These are phyloP conservation scores for Tulasnella sp. DNA, from an alignment of 768 basidiomycete species.

Conservation along the genomic window DNA sequence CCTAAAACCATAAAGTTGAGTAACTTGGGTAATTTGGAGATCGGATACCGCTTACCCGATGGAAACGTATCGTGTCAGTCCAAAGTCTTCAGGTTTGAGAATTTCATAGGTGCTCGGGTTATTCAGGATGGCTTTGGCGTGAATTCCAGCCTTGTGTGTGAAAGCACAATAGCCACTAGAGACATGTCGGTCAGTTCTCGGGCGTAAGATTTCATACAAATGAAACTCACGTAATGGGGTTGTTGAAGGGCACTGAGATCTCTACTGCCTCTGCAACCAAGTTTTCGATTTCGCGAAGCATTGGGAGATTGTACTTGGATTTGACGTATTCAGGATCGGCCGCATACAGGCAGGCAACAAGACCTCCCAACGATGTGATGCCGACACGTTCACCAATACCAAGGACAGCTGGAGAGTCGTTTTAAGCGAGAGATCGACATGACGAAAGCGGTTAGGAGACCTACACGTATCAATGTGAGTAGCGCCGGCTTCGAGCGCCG, in stretches of 20 bases:
- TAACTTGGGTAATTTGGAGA: slow-evolving; percentile 2
- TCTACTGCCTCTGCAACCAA: slow-evolving; percentile 97
- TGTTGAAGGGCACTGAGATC: slow-evolving; percentile 95
- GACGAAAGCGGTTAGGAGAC: slow-evolving; percentile 21
- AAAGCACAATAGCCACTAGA: slow-evolving; percentile 94
- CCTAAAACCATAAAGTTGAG: slow-evolving; percentile 28
- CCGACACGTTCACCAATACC: slow-evolving; percentile 99
- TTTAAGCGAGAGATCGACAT: slow-evolving; percentile 9
- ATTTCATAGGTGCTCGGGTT: slow-evolving; percentile 99
- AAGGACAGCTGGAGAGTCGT: slow-evolving; percentile 52
- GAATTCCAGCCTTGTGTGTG: slow-evolving; percentile 99
- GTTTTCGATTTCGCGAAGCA: slow-evolving; percentile 98
- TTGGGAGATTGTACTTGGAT: slow-evolving; percentile 93
- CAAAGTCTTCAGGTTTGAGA: slow-evolving; percentile 98
- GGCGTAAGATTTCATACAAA: too few relatives aligned
- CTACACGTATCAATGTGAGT: slow-evolving; percentile 96
- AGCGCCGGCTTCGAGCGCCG: slow-evolving; percentile 94
- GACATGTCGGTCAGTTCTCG: too few relatives aligned
- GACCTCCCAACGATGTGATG: slow-evolving; percentile 93
- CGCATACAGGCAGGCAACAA: slow-evolving; percentile 92
- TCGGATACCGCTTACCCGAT: slow-evolving; percentile 50
- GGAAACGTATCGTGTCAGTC: slow-evolving; percentile 92
- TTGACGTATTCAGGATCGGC: slow-evolving; percentile 99
- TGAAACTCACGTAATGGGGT: slow-evolving; percentile 66
- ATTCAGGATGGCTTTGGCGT: slow-evolving; percentile 98